Conservation (phyloP, 176 grass and related monocot species). For the Oryza longistaminata region DNA sequence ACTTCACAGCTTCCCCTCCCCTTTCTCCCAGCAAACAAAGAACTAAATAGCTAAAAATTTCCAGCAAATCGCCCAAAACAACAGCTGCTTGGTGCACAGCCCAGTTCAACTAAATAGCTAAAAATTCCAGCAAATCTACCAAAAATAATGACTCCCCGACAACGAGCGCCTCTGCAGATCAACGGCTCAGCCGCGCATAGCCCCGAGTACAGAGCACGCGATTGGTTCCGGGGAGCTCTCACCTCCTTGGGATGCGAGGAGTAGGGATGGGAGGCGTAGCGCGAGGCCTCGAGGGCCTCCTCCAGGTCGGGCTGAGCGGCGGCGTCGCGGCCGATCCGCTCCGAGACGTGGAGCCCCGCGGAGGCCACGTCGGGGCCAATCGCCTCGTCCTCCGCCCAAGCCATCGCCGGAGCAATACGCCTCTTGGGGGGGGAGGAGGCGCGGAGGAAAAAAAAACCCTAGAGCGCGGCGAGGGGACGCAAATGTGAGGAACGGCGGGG, state of each 20-base stretch:
- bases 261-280: constrained; percentile 95
- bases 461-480: constrained; percentile 6
- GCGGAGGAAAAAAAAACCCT: constrained; percentile 49
- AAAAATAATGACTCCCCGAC: neutral
- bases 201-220: neutral
- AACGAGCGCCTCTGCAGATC: neutral
- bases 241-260: constrained; percentile 92
- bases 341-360: constrained; percentile 81
- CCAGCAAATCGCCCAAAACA: neutral
- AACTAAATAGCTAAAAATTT: neutral
- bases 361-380: constrained; percentile 88
- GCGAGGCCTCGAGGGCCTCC: constrained; percentile 92
- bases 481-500: neutral
- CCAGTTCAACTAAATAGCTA: neutral
- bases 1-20: neutral
- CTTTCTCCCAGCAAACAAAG: neutral
- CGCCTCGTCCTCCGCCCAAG: constrained; percentile 83
- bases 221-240: neutral
- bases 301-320: constrained; percentile 86
- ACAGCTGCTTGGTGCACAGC: neutral
- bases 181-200: neutral
- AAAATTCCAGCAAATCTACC: neutral
- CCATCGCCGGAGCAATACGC: constrained; percentile 57
- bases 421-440: neutral
- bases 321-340: constrained; percentile 82